Percentiles rank a stretch among this genome's conserved stretches.
Conservation (phyloP, 306 rosid genomes). For the cucumber (Cucumis sativus) region Cucumber_9930_V3 NC_026659.2:2501001-2501500, state of each 20-base stretch:
- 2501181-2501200: neutral
- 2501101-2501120: constrained; percentile 19
- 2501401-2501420: too few species aligned
- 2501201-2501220: constrained; percentile 21
- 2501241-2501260: constrained; percentile 54
- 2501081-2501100: constrained; percentile 59
- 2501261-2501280: constrained; percentile 87
- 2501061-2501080: constrained; percentile 63
- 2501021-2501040: constrained; percentile 64
- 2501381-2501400: neutral
- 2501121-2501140: neutral
- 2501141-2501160: neutral
- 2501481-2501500: too few species aligned
- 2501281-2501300: constrained; percentile 78
- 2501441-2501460: neutral
- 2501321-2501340: neutral
- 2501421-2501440: too few species aligned
- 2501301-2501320: constrained; percentile 58
- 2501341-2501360: neutral
- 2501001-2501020: constrained; percentile 48
- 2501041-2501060: constrained; percentile 65
- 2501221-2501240: constrained; percentile 49
- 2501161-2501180: neutral
- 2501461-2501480: too few species aligned
- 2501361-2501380: neutral